Evolutionary conservation across 2,329 filamentous ascomycete genomes (phyloP).

Genomic region (Fusarium proliferatum): DNA sequence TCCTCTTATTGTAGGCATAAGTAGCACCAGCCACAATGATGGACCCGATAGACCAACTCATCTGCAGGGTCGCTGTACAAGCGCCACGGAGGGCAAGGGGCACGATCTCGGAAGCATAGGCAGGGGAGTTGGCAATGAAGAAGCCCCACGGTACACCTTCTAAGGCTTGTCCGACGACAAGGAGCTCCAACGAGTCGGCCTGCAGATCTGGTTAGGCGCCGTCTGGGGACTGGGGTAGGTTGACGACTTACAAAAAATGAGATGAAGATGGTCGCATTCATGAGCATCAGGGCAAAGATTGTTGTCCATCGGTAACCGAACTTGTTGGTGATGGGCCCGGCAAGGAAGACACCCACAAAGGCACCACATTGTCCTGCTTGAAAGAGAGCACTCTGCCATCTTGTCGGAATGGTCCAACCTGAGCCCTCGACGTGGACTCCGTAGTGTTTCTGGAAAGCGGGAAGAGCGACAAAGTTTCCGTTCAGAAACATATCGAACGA

Average conservation of each 20-base stretch:
- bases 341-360: slow-evolving; percentile 51
- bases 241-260: slow-evolving; percentile 61
- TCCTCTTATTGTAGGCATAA: slow-evolving; percentile 59
- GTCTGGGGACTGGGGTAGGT: rapidly evolving
- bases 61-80: slow-evolving; percentile 69
- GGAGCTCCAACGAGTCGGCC: slow-evolving; percentile 51
- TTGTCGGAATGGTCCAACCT: slow-evolving; percentile 50
- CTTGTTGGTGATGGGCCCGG: slow-evolving; percentile 51
- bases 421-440: slow-evolving; percentile 46
- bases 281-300: slow-evolving; percentile 51
- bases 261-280: slow-evolving; percentile 56
- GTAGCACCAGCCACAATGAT: slow-evolving; percentile 70
- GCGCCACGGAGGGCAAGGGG: slow-evolving; percentile 66
- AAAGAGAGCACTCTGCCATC: slow-evolving; percentile 55
- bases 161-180: slow-evolving; percentile 64
- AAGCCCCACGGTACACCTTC: slow-evolving; percentile 71
- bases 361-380: slow-evolving; percentile 50
- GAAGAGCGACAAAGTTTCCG: slow-evolving; percentile 57
- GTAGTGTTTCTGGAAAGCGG: slow-evolving; percentile 51
- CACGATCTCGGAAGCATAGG: slow-evolving; percentile 70
- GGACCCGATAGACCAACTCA: slow-evolving; percentile 71
- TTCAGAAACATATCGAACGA: slow-evolving; percentile 62
- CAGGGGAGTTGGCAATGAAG: slow-evolving; percentile 71
- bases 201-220: not conserved
- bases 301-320: slow-evolving; percentile 53